phyloP scores from a whole-genome alignment of 805 yeast genomes.

The Kodamaea neixiangensis region DNA sequence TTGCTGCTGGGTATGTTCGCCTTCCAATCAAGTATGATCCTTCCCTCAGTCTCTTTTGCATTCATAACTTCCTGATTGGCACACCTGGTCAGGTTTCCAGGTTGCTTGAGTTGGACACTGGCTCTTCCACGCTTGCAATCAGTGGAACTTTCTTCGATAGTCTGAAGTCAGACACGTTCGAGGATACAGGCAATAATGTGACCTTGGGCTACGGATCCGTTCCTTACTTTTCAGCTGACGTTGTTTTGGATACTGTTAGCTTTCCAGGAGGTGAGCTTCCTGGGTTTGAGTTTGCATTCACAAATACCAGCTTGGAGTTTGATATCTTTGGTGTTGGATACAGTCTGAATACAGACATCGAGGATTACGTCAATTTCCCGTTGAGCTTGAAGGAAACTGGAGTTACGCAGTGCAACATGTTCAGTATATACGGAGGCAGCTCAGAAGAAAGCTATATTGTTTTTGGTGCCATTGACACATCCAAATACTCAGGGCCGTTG shows the following conservation, averaged over 20 bases:
- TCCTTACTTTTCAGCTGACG: slow-evolving; percentile 1
- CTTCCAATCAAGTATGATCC: background rate
- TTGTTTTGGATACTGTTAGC: slow-evolving; percentile 7
- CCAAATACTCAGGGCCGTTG: slow-evolving; percentile 26
- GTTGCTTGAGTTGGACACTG: slow-evolving; percentile 13
- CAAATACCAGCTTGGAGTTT: slow-evolving; percentile 2
- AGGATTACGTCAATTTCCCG: slow-evolving; percentile 18
- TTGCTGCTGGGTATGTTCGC: background rate
- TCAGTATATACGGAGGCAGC: slow-evolving; percentile 17
- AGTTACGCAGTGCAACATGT: slow-evolving; percentile 9
- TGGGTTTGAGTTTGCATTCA: slow-evolving; percentile 11
- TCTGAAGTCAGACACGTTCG: slow-evolving; percentile 1
- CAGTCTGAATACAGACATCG: slow-evolving; percentile 12
- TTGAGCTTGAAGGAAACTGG: slow-evolving; percentile 15
- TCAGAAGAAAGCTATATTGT: slow-evolving; percentile 16
- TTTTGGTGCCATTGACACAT: slow-evolving; percentile 36
- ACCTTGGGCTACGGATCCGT: slow-evolving; percentile 9
- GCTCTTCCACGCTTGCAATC: slow-evolving; percentile 13
- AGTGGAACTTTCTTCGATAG: background rate
- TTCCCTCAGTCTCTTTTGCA: slow-evolving; percentile 10
- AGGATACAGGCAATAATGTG: background rate
- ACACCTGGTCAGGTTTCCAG: slow-evolving; percentile 14
- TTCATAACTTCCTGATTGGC: slow-evolving; percentile 16
- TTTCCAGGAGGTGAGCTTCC: slow-evolving; percentile 1
- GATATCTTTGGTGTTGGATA: slow-evolving; percentile 21